Base-by-base conservation (phyloP, 2,329 filamentous ascomycete genomes). In the Trichoderma harzianum region DNA sequence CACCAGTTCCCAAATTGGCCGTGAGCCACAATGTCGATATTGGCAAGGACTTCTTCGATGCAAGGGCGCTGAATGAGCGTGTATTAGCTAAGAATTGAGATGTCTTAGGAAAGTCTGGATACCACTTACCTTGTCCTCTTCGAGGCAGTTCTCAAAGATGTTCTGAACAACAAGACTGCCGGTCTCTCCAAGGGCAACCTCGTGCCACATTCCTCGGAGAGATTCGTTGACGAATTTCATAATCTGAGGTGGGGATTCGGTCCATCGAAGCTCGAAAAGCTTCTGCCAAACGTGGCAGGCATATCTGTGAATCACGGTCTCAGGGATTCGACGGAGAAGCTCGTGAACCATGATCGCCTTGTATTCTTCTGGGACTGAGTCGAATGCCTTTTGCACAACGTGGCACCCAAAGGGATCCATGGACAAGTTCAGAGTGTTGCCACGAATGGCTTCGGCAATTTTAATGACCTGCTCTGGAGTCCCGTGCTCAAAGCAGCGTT, bases 251-350 rank as follows among this genome's bases (percentile, higher is more conserved):
- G 96, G 96, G 51, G 94, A 93, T 77, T 95, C 92, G 74, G 91
- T 94, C 96, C 96, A 99, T 78, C 96, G 92, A 76, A 99, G 89
- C 82, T 99, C 96, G 80, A 99, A 99, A 32, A 99, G 89, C 86
- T 99, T 99, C 85, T 99, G 96, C 96, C 96, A 99, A 74, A 99
- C 96, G 81, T 99, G 96, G 79, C 96, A 99, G 72, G 96, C 96
- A 83, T 99, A 99, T 76, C 97, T 93, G 83, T 99, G 97, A 79
- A 99, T 96, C 75, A 99, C 95, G 3, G 96, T 99, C 83, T 99
- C 95, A 0, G 95, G 96, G 75, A 99, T 99, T 70, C 94, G 92
- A 73, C 94, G 93, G 72, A 99, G 90, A 30, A 99, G 87, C 80
- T 99, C 96, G 79, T 97, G 94, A n/a, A 99, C 96, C 95, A 99